Percentiles rank a stretch among this genome's conserved stretches.
These are phyloP conservation scores for Rubia yunnanensis DNA, from an alignment of 257 asterid genomes.

Conservation along the genomic window DNA sequence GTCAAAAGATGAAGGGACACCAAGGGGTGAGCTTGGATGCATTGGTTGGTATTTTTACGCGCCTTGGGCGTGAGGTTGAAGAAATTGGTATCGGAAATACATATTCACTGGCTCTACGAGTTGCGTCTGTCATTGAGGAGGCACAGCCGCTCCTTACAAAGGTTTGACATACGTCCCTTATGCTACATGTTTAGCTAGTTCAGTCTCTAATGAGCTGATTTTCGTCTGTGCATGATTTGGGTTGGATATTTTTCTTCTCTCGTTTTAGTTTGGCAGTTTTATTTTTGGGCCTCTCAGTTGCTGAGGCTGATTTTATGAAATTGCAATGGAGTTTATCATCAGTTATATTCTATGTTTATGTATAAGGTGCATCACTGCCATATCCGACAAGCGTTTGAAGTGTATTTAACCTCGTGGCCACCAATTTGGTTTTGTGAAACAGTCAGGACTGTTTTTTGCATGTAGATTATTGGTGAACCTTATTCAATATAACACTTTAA, in stretches of 20 bases:
- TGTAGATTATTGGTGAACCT: not conserved
- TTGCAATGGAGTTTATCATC: not conserved
- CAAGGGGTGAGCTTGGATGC: conserved; percentile 98
- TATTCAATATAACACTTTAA: not conserved
- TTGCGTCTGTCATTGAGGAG: conserved; percentile 68
- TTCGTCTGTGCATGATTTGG: not conserved
- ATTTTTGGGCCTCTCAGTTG: not conserved
- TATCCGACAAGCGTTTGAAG: not conserved
- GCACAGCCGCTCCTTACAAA: conserved; percentile 75
- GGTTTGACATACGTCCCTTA: conserved; percentile 45
- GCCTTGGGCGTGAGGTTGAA: conserved; percentile 92
- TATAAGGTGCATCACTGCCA: not conserved
- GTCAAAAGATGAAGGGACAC: conserved; percentile 69
- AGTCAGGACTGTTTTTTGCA: not conserved
- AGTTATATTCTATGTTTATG: not conserved
- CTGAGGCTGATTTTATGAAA: not conserved
- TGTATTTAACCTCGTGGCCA: not conserved
- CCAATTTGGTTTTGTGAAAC: not conserved
- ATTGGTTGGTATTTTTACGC: conserved; percentile 92
- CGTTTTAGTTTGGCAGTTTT: not conserved
- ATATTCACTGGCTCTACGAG: conserved; percentile 64
- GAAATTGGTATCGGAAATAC: conserved; percentile 71
- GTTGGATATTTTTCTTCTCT: not conserved
- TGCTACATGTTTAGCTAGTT: conserved; percentile 5
- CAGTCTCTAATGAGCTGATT: not conserved